phyloP scores from a whole-genome alignment of 1,284 basidiomycete genomes.

The Rhodotorula sp. region DNA sequence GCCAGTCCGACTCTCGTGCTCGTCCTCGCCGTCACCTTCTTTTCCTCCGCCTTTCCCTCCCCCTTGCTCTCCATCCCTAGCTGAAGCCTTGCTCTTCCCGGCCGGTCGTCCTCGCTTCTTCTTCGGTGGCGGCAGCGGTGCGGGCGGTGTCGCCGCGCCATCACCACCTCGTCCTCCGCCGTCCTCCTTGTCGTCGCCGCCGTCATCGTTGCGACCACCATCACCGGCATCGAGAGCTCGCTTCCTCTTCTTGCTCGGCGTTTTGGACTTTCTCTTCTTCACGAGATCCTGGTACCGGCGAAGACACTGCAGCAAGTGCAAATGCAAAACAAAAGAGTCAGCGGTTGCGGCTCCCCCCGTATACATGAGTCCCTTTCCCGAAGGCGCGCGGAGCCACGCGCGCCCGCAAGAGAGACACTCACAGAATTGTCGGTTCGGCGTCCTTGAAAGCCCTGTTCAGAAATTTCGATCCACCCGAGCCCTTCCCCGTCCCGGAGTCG shows the following conservation, averaged over 20 bases:
- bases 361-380: not conserved
- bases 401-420: not conserved
- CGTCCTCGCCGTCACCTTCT: too few species aligned
- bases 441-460: slow-evolving; percentile 21
- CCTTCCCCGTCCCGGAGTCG: slow-evolving; percentile 26
- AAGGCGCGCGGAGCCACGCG: too few species aligned
- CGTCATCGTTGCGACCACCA: too few species aligned
- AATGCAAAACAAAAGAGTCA: not conserved
- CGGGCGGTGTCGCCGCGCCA: too few species aligned
- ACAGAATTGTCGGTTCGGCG: slow-evolving; percentile 37
- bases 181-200: not conserved
- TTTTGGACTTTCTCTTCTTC: not conserved
- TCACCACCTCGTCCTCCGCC: too few species aligned
- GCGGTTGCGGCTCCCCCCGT: too few species aligned
- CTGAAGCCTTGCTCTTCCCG: not conserved
- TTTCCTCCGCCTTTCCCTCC: too few species aligned
- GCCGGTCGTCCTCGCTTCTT: not conserved
- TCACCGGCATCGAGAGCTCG: too few species aligned
- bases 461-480: slow-evolving; percentile 35
- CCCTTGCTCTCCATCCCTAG: too few species aligned
- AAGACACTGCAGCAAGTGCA: slow-evolving; percentile 8
- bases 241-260: not conserved
- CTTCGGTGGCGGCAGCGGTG: not conserved
- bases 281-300: slow-evolving; percentile 15
- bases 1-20: too few species aligned